Evolutionary conservation across 257 asterid species (phyloP).

Genomic region (Datura wrightii): DNA sequence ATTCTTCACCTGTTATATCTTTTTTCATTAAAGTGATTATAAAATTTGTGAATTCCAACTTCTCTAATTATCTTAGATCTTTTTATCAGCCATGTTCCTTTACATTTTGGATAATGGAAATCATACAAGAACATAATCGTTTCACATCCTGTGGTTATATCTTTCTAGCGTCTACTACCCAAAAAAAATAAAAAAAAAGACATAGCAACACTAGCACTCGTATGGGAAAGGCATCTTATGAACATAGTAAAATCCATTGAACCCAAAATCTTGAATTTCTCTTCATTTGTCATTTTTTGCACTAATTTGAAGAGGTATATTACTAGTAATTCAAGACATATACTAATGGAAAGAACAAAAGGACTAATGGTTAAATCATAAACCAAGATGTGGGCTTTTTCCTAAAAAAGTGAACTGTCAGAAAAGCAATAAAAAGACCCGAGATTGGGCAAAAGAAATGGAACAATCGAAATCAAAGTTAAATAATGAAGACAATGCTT

Average conservation of each 20-base stretch:
- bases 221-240: not conserved
- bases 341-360: not conserved
- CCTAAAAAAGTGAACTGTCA: not conserved
- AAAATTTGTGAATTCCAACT: not conserved
- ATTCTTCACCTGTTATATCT: not conserved
- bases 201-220: not conserved
- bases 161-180: not conserved
- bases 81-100: not conserved
- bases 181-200: not conserved
- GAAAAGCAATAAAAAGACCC: not conserved
- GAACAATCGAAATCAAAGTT: not conserved
- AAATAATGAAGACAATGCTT: not conserved
- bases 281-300: not conserved
- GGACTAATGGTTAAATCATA: not conserved
- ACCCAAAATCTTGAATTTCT: not conserved
- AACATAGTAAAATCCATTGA: not conserved
- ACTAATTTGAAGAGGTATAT: not conserved
- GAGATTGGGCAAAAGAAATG: not conserved
- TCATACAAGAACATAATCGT: not conserved
- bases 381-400: not conserved
- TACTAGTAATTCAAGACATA: not conserved
- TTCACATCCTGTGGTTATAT: not conserved
- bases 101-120: not conserved
- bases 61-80: slow-evolving; percentile 8
- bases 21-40: slow-evolving; percentile 7